Evolutionary conservation across 148 eudicot genomes (phyloP).

Genomic region (Rhododendron ovatum): DNA sequence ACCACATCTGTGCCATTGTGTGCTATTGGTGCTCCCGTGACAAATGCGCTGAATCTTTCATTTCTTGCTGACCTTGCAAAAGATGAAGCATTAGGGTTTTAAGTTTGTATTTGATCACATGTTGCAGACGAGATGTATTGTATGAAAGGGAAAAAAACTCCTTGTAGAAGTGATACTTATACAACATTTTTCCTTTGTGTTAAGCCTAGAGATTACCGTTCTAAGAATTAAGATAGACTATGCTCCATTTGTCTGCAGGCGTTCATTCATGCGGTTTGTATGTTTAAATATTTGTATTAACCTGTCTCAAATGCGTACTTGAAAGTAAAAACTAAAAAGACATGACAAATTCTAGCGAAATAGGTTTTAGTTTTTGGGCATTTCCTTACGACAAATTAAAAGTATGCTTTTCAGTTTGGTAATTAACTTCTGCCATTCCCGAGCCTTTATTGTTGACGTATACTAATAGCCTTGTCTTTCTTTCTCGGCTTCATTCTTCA

Average conservation of each 20-base stretch:
- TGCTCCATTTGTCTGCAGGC: not conserved
- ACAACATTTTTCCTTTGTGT: not conserved
- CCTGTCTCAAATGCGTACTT: not conserved
- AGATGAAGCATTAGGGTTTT: not conserved
- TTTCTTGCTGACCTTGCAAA: not conserved
- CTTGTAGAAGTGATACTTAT: not conserved
- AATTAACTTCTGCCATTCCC: not conserved
- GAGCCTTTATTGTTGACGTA: not conserved
- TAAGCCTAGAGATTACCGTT: not conserved
- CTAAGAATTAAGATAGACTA: not conserved
- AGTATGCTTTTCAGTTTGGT: not conserved
- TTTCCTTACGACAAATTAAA: not conserved
- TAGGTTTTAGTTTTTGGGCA: not conserved
- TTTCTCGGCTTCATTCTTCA: slow-evolving; percentile 16
- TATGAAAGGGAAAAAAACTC: not conserved
- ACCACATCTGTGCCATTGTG: not conserved
- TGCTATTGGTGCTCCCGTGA: not conserved
- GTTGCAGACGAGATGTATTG: not conserved
- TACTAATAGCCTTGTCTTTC: not conserved
- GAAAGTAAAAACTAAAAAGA: not conserved
- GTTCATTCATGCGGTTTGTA: not conserved
- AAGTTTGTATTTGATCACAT: not conserved
- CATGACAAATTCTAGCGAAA: not conserved
- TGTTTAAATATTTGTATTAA: not conserved
- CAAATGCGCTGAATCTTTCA: not conserved